Evolutionary conservation across 768 basidiomycete genomes (phyloP).

Genomic region (Sutorius australiensis): DNA sequence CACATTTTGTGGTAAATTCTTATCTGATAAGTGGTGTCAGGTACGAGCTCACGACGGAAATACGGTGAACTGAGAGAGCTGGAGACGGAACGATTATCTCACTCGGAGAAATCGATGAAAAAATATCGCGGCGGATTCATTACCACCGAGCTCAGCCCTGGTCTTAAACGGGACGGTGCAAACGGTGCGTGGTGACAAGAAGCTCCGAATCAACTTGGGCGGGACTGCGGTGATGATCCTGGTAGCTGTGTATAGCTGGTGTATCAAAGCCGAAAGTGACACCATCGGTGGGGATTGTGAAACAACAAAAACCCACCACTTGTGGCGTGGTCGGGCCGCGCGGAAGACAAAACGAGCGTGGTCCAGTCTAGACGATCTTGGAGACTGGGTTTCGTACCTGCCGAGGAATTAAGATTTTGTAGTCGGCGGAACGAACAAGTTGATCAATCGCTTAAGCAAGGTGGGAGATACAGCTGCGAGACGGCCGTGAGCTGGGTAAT

Average conservation of each 20-base stretch:
- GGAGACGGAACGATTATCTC: constrained; percentile 3
- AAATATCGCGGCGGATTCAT: background rate
- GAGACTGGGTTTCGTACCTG: no score
- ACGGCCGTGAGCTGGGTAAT: no score
- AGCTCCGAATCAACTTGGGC: background rate
- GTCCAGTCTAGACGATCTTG: background rate
- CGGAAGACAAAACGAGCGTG: background rate
- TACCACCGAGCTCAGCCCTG: background rate
- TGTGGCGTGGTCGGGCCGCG: no score
- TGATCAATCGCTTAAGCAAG: no score
- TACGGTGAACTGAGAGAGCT: background rate
- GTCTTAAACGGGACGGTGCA: background rate
- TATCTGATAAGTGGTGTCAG: constrained; percentile 1
- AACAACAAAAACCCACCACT: background rate
- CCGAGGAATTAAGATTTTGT: no score
- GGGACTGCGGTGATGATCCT: background rate
- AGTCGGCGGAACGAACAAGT: no score
- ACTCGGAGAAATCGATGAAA: background rate
- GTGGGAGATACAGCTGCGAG: no score
- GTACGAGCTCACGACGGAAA: background rate
- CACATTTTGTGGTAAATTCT: background rate
- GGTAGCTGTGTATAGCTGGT: background rate
- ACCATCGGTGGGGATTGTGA: background rate
- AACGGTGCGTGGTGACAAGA: background rate
- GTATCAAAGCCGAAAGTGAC: background rate